Base-by-base conservation (phyloP, 495 filamentous ascomycete species). In the Aspergillus nanangensis region DNA sequence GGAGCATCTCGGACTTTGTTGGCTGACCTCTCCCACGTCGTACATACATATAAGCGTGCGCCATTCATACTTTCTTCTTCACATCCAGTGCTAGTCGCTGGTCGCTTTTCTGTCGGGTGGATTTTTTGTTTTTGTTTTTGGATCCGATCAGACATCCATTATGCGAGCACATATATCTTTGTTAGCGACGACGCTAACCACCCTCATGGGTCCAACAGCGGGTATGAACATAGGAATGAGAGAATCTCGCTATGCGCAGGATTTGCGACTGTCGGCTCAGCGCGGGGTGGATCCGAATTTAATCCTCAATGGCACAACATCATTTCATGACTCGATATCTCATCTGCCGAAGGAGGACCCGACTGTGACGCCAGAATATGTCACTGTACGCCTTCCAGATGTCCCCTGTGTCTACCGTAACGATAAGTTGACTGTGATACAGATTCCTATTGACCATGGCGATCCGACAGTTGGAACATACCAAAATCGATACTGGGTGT, bases 401-500 rank as follows among this genome's bases (percentile, higher is more conserved):
- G 9, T 10, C 11, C 22, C 36, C 19, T 18, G 15, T 18, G 9
- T 10, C 11, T n/a, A 13, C 8, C 1, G 1, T 14, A 15, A 4
- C 24, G 11, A 35, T 11, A 8, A 15, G 10, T 9, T 18, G 5
- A 29, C 11, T 5, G 4, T 27, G 13, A 3, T 21, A 1, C 39
- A 74, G 70, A 57, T 77, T 13, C 73, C 74, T 2, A 71, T 77
- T 19, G 72, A 78, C 41, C 72, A 77, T 22, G 48, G 47, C 14
- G 46, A 74, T 42, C 3, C 56, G 5, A 67, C 61, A 0, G 53
- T 67, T 4, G 71, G 72, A 1, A 75, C 65, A 0, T 82, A 79
- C 42, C 15, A 56, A 14, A 81, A 81, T 52, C 69, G 78, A 0
- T 81, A 68, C 50, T 82, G 76, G 76, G 77, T 81, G 2, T 61